Evolutionary conservation across 495 filamentous ascomycete species (phyloP), one percentile per base, ranked within the genome.

Genomic region (Amorphotheca resinae): DNA sequence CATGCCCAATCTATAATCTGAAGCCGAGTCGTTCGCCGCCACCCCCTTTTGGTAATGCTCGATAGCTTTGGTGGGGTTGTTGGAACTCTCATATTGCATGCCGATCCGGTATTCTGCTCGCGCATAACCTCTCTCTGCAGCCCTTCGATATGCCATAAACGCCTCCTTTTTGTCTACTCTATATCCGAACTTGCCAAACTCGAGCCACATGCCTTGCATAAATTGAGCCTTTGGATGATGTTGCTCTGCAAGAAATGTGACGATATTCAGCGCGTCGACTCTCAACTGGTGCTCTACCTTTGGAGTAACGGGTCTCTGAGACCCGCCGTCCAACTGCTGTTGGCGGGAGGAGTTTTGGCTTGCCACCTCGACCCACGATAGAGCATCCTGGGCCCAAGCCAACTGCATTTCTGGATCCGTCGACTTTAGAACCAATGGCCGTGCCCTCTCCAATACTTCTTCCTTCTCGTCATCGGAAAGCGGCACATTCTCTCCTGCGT

Each of bases 401-500:
- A 98, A 67, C 68, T 98, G 91, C 80, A 94, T 89, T 46, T 93
- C 82, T 25, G 89, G 87, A 57, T 98, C 88, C 50, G 93, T 88
- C 25, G 91, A 95, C 49, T 86, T 87, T 47, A 98, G 68, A 15
- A 98, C 88, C 33, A 80, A 70, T 44, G 78, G 61, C 30, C 91
- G 80, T 31, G 86, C 86, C 56, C 76, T 76, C 59, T 91, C 87
- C 25, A 98, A 65, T 39, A 80, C 85, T 12, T 78, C 76, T 57
- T 94, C 91, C 55, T 89, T 84, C 59, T 96, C 85, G 49, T 95
- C 89, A 63, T 95, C 87, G 48, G 85, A 87, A 1, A 86, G 86
- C 12, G 91, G 93, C 6, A 98, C 85, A 59, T 95, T 93, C 30
- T 86, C 78, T 14, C 84, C 86, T 6, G 76, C 79, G 48, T 80